Conservation (phyloP, 805 yeast genomes). For the Zygosaccharomyces bailii region DNA sequence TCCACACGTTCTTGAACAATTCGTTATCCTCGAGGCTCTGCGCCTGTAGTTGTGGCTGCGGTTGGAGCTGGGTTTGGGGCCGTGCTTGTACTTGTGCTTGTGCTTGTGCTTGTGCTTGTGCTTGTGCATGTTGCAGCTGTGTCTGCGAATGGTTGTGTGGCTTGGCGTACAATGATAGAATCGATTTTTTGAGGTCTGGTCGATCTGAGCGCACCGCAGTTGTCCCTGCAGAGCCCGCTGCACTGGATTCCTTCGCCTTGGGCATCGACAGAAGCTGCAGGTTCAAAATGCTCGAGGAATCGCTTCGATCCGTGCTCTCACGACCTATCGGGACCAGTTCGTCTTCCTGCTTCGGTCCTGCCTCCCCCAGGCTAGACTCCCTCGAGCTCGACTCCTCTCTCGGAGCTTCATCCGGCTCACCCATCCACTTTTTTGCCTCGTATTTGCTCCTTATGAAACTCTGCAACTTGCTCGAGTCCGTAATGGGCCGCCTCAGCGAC, state of each 20-base stretch:
- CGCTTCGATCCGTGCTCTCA: neutral
- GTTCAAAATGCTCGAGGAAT: conserved; percentile 14
- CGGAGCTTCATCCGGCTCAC: conserved; percentile 15
- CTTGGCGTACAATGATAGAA: conserved; percentile 79
- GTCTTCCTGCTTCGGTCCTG: conserved; percentile 6
- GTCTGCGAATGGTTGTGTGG: conserved; percentile 32
- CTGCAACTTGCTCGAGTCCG: conserved; percentile 80
- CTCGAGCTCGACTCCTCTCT: neutral
- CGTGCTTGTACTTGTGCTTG: conserved; percentile 35
- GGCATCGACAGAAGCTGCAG: conserved; percentile 15
- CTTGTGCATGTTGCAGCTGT: conserved; percentile 13
- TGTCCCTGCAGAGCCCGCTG: conserved; percentile 9
- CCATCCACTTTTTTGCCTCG: conserved; percentile 84
- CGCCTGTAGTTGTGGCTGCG: conserved; percentile 14
- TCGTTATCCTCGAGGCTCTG: conserved; percentile 53
- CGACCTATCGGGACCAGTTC: conserved; percentile 14
- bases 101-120: neutral
- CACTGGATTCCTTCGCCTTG: conserved; percentile 4
- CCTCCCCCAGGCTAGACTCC: neutral
- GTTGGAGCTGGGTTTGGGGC: conserved; percentile 11
- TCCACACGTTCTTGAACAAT: conserved; percentile 68
- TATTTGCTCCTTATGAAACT: conserved; percentile 91
- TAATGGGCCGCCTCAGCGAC: conserved; percentile 47
- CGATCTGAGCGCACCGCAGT: conserved; percentile 35
- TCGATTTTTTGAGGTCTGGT: conserved; percentile 89